Evolutionary conservation across 441 rosid species (phyloP), one percentile per base, ranked within the genome.

Genomic region (Populus trichocarpa): DNA sequence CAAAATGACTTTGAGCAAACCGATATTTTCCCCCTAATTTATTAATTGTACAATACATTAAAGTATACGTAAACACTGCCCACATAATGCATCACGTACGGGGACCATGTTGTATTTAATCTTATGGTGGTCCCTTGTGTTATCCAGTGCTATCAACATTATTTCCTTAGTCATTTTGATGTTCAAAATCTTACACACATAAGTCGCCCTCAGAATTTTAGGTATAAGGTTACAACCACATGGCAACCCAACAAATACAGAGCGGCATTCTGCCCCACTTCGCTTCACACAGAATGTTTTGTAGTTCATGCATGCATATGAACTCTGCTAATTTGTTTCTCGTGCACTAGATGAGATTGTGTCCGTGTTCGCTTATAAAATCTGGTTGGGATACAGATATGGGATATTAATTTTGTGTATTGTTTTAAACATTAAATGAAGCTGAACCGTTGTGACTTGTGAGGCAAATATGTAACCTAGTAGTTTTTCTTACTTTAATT

Each of bases 41-140:
- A 38, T 38, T 38, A 8, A 38, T 8, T 9, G 42, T 25, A 65
- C 26, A 65, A 65, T 33, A 33, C 7, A 40, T 40, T 11, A 40
- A 3, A 40, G 50, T 0, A 26, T 30, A 67, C 36, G 16, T 4
- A 42, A 46, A 46, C 57, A 46, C 57, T 46, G 57, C 57, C 57
- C 36, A 6, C 42, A 22, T 26, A 65, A 36, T 74, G 20, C 9
- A 59, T 22, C 16, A 5, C 26, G 36, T 33, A 33, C 8, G 79
- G 71, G 84, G 81, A 78, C 79, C 76, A 76, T 66, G 30, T 13
- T 46, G 57, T 46, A 33, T 74, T 35, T 20, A 61, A 42, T 46
- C 35, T 26, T 26, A 28, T 11, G 42, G 79, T 79, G 82, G 82
- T 73, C 85, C 80, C 22, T 63, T 32, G 16, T 32, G 7, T 33